Evolutionary conservation across 1,284 basidiomycete species (phyloP).

Genomic region (Prillingera fragicola): DNA sequence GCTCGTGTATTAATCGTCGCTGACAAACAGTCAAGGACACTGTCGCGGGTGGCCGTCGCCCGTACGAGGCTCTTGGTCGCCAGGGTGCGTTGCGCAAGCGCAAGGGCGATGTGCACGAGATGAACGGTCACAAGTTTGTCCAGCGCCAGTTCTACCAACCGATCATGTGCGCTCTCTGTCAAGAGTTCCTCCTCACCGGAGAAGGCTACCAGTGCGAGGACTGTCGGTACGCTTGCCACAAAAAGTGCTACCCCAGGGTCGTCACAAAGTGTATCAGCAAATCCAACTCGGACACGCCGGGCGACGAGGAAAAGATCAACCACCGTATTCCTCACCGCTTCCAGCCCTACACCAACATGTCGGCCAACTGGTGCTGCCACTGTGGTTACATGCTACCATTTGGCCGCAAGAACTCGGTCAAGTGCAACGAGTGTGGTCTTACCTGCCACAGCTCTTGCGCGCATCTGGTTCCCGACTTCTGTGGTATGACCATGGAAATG

Average conservation of each 20-base stretch:
- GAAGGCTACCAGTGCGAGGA: slow-evolving; percentile 98
- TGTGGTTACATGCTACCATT: slow-evolving; percentile 98
- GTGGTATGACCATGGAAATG: slow-evolving; percentile 99
- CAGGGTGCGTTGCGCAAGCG: slow-evolving; percentile 97
- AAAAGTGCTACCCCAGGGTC: slow-evolving; percentile 97
- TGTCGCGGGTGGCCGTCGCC: slow-evolving; percentile 74
- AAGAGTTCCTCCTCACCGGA: slow-evolving; percentile 94
- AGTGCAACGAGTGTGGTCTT: slow-evolving; percentile 91
- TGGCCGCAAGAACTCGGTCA: slow-evolving; percentile 91
- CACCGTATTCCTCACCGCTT: slow-evolving; percentile 99
- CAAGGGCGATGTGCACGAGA: slow-evolving; percentile 97
- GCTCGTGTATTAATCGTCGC: neutral
- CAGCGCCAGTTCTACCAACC: slow-evolving; percentile 97
- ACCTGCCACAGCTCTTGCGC: slow-evolving; percentile 98
- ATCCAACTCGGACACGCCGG: slow-evolving; percentile 83
- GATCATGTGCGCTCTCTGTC: slow-evolving; percentile 96
- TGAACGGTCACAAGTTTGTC: slow-evolving; percentile 99
- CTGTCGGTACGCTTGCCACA: slow-evolving; percentile 97
- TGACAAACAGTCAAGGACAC: slow-evolving; percentile 78
- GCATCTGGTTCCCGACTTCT: slow-evolving; percentile 97
- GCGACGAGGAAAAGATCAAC: slow-evolving; percentile 98
- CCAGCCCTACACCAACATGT: slow-evolving; percentile 93
- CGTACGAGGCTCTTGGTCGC: slow-evolving; percentile 90
- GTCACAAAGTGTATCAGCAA: slow-evolving; percentile 99
- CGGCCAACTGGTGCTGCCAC: slow-evolving; percentile 99